Conservation (phyloP, 2,329 filamentous ascomycete species). For the Cephalotrichum gorgonifer region DNA sequence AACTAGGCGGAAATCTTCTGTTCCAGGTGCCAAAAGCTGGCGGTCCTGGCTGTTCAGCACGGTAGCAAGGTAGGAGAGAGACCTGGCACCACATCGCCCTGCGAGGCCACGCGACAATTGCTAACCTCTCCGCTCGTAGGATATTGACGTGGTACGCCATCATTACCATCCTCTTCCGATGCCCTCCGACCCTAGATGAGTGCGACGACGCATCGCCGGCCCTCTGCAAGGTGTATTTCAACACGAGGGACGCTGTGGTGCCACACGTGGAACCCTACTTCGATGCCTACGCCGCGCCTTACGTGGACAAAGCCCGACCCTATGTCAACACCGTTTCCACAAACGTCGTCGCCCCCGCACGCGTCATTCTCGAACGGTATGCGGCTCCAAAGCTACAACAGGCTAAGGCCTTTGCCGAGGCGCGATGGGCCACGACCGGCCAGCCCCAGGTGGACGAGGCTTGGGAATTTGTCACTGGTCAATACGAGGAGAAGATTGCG, state of each 20-base stretch:
- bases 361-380: conserved; percentile 58
- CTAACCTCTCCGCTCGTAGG: conserved; percentile 30
- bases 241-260: conserved; percentile 48
- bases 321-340: conserved; percentile 59
- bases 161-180: conserved; percentile 70
- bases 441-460: conserved; percentile 64
- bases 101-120: not conserved
- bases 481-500: conserved; percentile 62
- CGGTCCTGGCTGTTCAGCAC: conserved; percentile 31
- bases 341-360: conserved; percentile 57
- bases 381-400: conserved; percentile 63
- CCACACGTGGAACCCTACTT: conserved; percentile 84
- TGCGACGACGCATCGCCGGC: conserved; percentile 61
- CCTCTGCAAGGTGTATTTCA: conserved; percentile 77
- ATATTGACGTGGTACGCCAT: conserved; percentile 80
- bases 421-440: conserved; percentile 70
- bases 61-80: conserved; percentile 39
- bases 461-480: conserved; percentile 46
- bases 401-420: conserved; percentile 52
- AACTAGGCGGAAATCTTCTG: conserved; percentile 15
- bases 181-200: conserved; percentile 58
- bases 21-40: conserved; percentile 8
- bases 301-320: conserved; percentile 65
- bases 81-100: too few relatives aligned
- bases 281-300: conserved; percentile 69